These are phyloP conservation scores for Oropetium thomaeum DNA, from an alignment of 176 grass and related monocot species.

Conservation along the genomic window DNA sequence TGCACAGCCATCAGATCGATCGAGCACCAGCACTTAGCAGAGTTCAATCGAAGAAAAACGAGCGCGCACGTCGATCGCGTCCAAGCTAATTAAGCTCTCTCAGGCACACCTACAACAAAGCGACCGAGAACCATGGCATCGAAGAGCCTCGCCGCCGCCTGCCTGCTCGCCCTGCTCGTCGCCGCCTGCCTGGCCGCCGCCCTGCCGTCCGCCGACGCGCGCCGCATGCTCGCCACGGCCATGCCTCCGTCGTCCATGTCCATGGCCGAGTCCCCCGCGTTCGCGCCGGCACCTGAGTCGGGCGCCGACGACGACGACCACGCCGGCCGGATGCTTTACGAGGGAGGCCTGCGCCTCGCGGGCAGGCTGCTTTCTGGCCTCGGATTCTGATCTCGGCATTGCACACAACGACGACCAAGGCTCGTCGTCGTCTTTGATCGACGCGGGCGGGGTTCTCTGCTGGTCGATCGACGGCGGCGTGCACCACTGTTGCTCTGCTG, in stretches of 20 bases:
- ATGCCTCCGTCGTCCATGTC: constrained; percentile 12
- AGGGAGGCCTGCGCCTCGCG: constrained; percentile 6
- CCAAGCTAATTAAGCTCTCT: too few relatives aligned
- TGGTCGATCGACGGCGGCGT: not conserved
- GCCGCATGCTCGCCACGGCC: not conserved
- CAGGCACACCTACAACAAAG: not conserved
- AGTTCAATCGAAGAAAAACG: not conserved
- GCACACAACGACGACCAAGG: not conserved
- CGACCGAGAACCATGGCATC: not conserved
- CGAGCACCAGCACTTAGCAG: not conserved
- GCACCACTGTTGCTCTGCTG: too few relatives aligned
- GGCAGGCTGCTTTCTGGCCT: constrained; percentile 35
- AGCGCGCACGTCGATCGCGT: not conserved
- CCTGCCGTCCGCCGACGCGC: constrained; percentile 3
- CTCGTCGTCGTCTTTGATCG: not conserved
- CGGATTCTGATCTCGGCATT: not conserved
- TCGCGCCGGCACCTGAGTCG: not conserved
- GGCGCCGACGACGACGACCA: not conserved
- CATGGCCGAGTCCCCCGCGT: not conserved
- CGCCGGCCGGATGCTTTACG: not conserved
- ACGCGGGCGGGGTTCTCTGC: too few relatives aligned
- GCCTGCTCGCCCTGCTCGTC: constrained; percentile 27
- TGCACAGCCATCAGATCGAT: not conserved
- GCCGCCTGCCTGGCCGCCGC: not conserved
- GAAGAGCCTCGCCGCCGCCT: constrained; percentile 10